phyloP scores from a whole-genome alignment of 2,329 filamentous ascomycete genomes.

The Colletotrichum spaethianum region DNA sequence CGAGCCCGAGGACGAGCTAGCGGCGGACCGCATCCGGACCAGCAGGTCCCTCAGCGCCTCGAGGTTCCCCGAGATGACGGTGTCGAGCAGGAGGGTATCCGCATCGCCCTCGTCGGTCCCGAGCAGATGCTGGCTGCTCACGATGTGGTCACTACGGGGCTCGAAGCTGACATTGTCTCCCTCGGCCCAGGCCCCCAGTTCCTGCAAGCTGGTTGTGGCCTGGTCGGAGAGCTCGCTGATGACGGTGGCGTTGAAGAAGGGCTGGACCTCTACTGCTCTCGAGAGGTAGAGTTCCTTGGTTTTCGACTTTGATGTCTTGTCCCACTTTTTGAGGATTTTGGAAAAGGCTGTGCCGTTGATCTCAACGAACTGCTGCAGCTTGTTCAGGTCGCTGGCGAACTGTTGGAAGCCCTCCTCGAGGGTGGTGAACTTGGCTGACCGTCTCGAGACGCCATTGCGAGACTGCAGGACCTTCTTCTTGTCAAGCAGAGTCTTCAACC shows the following conservation, averaged over 20 bases:
- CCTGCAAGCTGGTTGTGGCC: conserved; percentile 94
- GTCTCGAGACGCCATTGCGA: conserved; percentile 79
- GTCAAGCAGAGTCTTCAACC: conserved; percentile 91
- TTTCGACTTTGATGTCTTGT: conserved; percentile 99
- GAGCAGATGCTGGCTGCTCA: conserved; percentile 75
- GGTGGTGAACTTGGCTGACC: conserved; percentile 93
- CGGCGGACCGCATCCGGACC: conserved; percentile 73
- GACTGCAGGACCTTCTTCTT: conserved; percentile 95
- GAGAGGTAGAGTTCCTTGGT: conserved; percentile 98
- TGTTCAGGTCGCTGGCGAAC: conserved; percentile 96
- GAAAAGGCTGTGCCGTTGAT: conserved; percentile 98
- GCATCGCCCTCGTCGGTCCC: conserved; percentile 91
- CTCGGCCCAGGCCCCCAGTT: conserved; percentile 96
- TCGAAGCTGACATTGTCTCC: conserved; percentile 93
- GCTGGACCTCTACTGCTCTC: conserved; percentile 95
- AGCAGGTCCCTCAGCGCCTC: conserved; percentile 85
- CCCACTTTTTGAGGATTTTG: conserved; percentile 99
- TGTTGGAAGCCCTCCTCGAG: conserved; percentile 97
- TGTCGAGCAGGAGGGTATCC: conserved; percentile 89
- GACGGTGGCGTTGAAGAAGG: conserved; percentile 97
- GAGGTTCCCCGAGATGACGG: conserved; percentile 85
- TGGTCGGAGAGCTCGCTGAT: conserved; percentile 97
- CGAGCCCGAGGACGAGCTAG: conserved; percentile 65
- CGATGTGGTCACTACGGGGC: conserved; percentile 70
- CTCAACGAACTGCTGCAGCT: conserved; percentile 98